Evolutionary conservation across 768 basidiomycete species (phyloP).

Genomic region (Phanerochaete sordida): DNA sequence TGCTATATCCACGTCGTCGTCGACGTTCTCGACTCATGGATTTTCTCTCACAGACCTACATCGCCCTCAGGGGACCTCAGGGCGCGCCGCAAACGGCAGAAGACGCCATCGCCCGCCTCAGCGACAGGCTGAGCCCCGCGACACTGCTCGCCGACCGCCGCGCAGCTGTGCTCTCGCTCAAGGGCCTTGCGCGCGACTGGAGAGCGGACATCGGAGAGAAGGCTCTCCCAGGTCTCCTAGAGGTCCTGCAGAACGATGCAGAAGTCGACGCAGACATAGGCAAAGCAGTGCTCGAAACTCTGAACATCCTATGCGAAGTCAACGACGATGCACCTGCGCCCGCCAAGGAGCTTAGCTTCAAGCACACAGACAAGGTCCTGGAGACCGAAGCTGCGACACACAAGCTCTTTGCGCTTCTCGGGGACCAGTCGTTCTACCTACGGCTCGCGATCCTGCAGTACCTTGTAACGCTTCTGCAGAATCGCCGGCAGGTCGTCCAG

Average conservation of each 20-base stretch:
- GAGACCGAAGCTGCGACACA: constrained; percentile 68
- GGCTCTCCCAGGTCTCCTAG: constrained; percentile 74
- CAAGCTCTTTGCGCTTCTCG: constrained; percentile 72
- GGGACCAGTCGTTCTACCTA: constrained; percentile 75
- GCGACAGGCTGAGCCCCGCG: constrained; percentile 87
- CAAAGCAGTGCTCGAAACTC: constrained; percentile 88
- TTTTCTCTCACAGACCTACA: constrained; percentile 82
- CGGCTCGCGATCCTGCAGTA: constrained; percentile 84
- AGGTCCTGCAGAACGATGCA: constrained; percentile 83
- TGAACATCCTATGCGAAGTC: constrained; percentile 80
- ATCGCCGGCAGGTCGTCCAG: constrained; percentile 80
- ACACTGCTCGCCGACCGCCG: constrained; percentile 87
- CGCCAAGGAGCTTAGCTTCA: constrained; percentile 72
- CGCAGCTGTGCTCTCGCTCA: constrained; percentile 90
- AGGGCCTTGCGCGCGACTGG: constrained; percentile 89
- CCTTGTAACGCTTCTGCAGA: constrained; percentile 74
- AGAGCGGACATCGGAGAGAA: constrained; percentile 82
- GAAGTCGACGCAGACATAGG: constrained; percentile 90
- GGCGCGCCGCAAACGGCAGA: constrained; percentile 79
- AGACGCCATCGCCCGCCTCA: constrained; percentile 85
- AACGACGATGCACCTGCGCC: constrained; percentile 44
- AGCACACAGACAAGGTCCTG: constrained; percentile 80
- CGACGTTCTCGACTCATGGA: constrained; percentile 49
- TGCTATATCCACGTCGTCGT: background rate
- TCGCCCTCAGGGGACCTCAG: constrained; percentile 79